Evolutionary conservation across 169 alveolate genomes (phyloP).

Genomic region (Toxoplasma gondii): DNA sequence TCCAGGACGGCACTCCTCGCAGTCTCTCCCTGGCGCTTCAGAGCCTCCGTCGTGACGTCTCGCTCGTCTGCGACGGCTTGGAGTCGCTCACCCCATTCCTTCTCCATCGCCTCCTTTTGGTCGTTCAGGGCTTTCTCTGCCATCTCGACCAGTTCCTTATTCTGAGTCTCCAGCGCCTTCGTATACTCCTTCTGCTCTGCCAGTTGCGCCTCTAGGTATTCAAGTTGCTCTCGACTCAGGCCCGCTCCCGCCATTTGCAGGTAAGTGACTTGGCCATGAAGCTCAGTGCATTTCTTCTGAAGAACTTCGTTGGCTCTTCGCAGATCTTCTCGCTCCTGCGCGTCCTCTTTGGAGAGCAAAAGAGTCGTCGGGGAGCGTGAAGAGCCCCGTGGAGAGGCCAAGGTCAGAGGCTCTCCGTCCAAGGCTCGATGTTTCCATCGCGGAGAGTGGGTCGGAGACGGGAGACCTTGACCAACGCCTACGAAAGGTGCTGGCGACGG

Average conservation of each 20-base stretch:
- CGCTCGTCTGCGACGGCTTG: background rate
- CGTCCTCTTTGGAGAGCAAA: slow-evolving; percentile 7
- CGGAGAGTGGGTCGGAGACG: too few species aligned
- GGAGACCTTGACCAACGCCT: background rate
- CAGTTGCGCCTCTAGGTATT: background rate
- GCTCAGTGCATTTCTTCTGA: background rate
- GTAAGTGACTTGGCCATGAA: background rate
- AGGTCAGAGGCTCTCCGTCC: too few species aligned
- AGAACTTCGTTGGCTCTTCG: background rate
- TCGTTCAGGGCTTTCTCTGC: slow-evolving; percentile 24
- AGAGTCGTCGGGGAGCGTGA: background rate
- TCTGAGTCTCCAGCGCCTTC: slow-evolving; percentile 32
- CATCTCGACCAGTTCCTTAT: background rate
- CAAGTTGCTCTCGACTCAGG: background rate
- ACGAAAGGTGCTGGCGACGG: background rate
- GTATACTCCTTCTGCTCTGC: slow-evolving; percentile 8
- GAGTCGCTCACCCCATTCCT: background rate
- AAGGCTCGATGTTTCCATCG: too few species aligned
- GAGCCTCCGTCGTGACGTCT: background rate
- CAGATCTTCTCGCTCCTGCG: background rate
- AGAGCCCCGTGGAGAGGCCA: background rate
- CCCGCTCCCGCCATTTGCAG: slow-evolving; percentile 34
- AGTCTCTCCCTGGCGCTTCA: background rate
- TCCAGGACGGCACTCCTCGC: background rate
- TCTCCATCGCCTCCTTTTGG: background rate